Base-by-base conservation (phyloP, 2,329 filamentous ascomycete species). In the Phyllosticta paracitricarpa region DNA sequence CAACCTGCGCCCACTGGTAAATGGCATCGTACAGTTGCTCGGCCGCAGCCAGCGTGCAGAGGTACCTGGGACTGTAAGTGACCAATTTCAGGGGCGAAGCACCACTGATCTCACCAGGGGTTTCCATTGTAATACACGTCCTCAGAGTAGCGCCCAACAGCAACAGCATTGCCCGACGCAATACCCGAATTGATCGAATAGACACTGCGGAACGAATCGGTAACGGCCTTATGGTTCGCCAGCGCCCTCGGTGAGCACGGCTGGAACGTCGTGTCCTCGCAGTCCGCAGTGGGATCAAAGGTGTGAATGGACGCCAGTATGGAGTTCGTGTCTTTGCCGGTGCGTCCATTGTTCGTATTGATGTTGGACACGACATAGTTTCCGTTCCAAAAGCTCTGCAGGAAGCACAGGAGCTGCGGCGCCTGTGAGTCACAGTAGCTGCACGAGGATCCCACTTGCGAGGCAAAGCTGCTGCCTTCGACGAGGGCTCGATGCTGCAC, bases 71-170 rank as follows among this genome's bases (percentile, higher is more conserved):
- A 61, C 22, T 73, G 68, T 1, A 54, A 67, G 71, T 65, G 72
- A 76, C 2, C 76, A 64, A 51, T 76, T 52, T 75, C 69, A 6
- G 76, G 72, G 9, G 9, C 25, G 12, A 0, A 72, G 73, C 10
- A 68, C 68, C 6, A 70, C 68, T 3, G 74, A 77, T 76, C 12
- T 77, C 67, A 63, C 74, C 74, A 77, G 3, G 75, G 75, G 55
- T 77, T 75, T 14, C 74, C 74, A 54, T 66, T 73, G 64, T 75
- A 68, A 65, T 76, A 76, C 0, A 69, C 65, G 64, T 78, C 76
- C 67, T 78, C 76, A 0, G 75, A 74, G 61, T 78, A 78, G 52
- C 76, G 69, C 12, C 76, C 76, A 10, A 78, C 63, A 1, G 72
- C 76, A 30, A 70, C 71, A 60, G 22, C 63, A 1, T 62, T 52